Evolutionary conservation across 257 asterid species (phyloP).

Genomic region (Parsonsia alboflavescens): DNA sequence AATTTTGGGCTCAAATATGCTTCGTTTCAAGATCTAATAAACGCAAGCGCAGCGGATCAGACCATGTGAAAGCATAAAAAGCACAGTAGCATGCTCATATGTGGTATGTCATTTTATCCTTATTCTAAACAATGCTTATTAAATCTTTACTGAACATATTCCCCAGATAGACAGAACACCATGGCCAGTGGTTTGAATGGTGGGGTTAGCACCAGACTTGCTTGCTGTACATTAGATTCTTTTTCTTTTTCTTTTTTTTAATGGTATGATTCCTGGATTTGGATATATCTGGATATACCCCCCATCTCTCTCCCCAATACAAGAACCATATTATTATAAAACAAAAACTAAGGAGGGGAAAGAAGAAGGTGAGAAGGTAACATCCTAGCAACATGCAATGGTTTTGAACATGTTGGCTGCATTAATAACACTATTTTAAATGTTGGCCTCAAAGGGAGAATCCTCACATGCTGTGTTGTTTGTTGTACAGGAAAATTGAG

Average conservation of each 20-base stretch:
- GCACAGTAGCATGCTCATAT: constrained; percentile 9
- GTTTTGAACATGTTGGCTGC: constrained; percentile 21
- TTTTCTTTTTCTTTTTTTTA: not conserved
- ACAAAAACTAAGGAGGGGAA: not conserved
- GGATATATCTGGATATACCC: not conserved
- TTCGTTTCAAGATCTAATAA: constrained; percentile 72
- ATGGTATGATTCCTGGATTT: not conserved
- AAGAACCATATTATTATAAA: too few relatives aligned
- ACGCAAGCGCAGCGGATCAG: constrained; percentile 60
- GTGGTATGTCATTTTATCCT: constrained; percentile 30
- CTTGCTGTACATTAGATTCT: not conserved
- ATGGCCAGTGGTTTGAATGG: not conserved
- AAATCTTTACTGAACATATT: not conserved
- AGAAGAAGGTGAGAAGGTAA: constrained; percentile 12
- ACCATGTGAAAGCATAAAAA: constrained; percentile 32
- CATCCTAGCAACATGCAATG: not conserved
- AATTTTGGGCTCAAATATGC: constrained; percentile 72
- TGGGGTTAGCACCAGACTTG: not conserved
- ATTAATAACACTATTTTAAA: constrained; percentile 19
- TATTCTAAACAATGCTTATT: constrained; percentile 3
- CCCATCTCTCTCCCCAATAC: too few relatives aligned
- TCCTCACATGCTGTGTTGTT: constrained; percentile 37
- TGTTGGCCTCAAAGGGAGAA: constrained; percentile 23
- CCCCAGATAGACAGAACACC: not conserved
- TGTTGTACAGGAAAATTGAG: constrained; percentile 40